Percentiles rank a stretch among this genome's conserved stretches.
phyloP scores from a whole-genome alignment of 805 yeast genomes.

The Priceomyces melissophilus region DNA sequence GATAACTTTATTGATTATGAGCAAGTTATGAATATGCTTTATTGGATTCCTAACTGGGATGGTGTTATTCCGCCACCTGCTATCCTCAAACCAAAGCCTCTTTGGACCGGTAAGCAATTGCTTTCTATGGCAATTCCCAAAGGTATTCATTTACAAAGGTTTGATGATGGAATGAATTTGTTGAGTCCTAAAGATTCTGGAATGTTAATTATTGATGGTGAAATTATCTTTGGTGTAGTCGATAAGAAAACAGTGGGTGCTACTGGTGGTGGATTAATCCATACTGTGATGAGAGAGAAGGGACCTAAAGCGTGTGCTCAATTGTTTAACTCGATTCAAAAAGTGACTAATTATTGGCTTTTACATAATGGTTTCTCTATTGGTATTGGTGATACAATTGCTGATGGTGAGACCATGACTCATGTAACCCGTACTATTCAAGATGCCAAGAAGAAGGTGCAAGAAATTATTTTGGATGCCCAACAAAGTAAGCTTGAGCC shows the following conservation, averaged over 20 bases:
- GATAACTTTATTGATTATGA: conserved; percentile 87
- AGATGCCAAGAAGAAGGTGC: conserved; percentile 91
- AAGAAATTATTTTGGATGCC: conserved; percentile 88
- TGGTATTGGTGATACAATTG: conserved; percentile 99
- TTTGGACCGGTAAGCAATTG: conserved; percentile 98
- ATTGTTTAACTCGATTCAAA: conserved; percentile 88
- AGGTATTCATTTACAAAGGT: conserved; percentile 92
- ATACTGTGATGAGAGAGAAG: conserved; percentile 96
- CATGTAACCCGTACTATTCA: conserved; percentile 90
- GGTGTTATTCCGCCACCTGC: conserved; percentile 97
- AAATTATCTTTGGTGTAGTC: conserved; percentile 95
- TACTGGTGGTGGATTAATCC: conserved; percentile 96
- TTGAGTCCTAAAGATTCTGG: conserved; percentile 90
- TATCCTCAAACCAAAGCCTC: conserved; percentile 86
- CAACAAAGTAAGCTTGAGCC: conserved; percentile 85
- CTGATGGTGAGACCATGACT: conserved; percentile 94
- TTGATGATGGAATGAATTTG: conserved; percentile 83
- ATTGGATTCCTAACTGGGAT: conserved; percentile 99
- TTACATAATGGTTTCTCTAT: conserved; percentile 96
- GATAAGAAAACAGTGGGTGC: conserved; percentile 98
- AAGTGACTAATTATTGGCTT: conserved; percentile 94
- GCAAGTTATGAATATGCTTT: conserved; percentile 92
- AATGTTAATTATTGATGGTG: conserved; percentile 93
- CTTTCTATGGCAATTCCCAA: conserved; percentile 89
- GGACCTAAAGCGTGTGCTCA: conserved; percentile 89